phyloP scores from a whole-genome alignment of 352 stramenopile genomes.

The Phytophthora colocasiae region DNA sequence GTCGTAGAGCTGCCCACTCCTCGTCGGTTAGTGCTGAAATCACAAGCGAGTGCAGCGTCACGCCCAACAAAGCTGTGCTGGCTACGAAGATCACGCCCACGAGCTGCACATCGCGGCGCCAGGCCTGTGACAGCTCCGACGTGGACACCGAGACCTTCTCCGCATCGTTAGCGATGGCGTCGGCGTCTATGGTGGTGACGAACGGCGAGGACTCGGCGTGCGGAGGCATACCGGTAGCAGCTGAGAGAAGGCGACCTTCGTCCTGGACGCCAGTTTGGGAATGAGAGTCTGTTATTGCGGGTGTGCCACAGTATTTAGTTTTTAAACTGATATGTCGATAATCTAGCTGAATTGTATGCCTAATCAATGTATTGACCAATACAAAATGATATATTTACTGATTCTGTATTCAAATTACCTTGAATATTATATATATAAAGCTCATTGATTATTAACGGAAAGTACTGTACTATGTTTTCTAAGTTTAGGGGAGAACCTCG shows the following conservation, averaged over 20 bases:
- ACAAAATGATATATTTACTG: no score
- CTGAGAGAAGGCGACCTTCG: neutral
- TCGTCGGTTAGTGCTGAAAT: constrained; percentile 54
- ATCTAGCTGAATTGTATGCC: neutral
- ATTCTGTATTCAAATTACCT: neutral
- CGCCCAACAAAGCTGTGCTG: constrained; percentile 42
- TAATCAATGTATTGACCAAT: neutral
- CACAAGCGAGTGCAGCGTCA: constrained; percentile 64
- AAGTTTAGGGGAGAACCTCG: neutral
- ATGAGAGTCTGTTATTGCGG: constrained; percentile 13
- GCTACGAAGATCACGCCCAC: constrained; percentile 52
- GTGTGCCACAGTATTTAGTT: no score
- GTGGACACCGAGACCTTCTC: constrained; percentile 6
- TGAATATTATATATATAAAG: no score
- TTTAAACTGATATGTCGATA: no score
- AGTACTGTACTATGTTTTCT: neutral
- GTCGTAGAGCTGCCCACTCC: constrained; percentile 60
- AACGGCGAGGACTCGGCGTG: constrained; percentile 25
- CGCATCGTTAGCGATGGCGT: constrained; percentile 10
- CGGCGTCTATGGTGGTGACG: constrained; percentile 7
- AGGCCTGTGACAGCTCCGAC: constrained; percentile 22
- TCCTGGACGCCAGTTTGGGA: constrained; percentile 24
- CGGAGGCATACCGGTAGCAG: constrained; percentile 11
- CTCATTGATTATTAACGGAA: no score
- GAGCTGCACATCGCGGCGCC: constrained; percentile 61